Percentiles rank a stretch among this genome's conserved stretches.
Conservation (phyloP, 139 green algal species). For the Asterochloris erici region DNA sequence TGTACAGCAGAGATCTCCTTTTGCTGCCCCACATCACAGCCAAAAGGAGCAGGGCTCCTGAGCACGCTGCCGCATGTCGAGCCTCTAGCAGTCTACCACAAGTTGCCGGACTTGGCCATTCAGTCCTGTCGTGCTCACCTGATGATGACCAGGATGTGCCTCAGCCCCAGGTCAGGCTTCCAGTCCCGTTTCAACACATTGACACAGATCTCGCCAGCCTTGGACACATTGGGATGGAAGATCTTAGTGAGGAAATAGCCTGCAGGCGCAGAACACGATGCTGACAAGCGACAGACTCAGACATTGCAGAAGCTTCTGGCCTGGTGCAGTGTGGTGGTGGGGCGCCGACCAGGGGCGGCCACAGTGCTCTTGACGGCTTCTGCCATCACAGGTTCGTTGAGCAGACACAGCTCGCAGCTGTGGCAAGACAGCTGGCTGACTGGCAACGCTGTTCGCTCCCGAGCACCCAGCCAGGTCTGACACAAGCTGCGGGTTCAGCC, state of each 20-base stretch:
- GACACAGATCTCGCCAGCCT: slow-evolving; percentile 93
- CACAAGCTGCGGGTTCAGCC: too few species aligned
- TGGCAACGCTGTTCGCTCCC: not conserved
- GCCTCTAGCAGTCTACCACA: not conserved
- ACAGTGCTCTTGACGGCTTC: too few species aligned
- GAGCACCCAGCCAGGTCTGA: too few species aligned
- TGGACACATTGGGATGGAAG: slow-evolving; percentile 97
- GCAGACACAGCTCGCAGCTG: not conserved
- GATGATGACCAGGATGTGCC: slow-evolving; percentile 87
- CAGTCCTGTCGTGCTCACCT: slow-evolving; percentile 40
- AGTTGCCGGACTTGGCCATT: not conserved
- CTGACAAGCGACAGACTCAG: not conserved
- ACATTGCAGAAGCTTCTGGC: not conserved
- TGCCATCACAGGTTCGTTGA: too few species aligned
- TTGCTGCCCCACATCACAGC: too few species aligned
- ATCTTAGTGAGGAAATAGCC: slow-evolving; percentile 89
- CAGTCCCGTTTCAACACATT: slow-evolving; percentile 98
- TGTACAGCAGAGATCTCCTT: too few species aligned
- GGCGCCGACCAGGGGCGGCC: too few species aligned
- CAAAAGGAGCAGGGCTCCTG: not conserved
- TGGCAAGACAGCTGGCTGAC: not conserved
- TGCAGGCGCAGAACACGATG: slow-evolving; percentile 10
- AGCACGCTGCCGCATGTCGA: not conserved
- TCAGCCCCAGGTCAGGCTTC: slow-evolving; percentile 76
- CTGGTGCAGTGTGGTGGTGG: too few species aligned